Percentiles rank a stretch among this genome's conserved stretches.
Evolutionary conservation across 805 yeast species (phyloP).

Genomic region (Ogataea saltuana): DNA sequence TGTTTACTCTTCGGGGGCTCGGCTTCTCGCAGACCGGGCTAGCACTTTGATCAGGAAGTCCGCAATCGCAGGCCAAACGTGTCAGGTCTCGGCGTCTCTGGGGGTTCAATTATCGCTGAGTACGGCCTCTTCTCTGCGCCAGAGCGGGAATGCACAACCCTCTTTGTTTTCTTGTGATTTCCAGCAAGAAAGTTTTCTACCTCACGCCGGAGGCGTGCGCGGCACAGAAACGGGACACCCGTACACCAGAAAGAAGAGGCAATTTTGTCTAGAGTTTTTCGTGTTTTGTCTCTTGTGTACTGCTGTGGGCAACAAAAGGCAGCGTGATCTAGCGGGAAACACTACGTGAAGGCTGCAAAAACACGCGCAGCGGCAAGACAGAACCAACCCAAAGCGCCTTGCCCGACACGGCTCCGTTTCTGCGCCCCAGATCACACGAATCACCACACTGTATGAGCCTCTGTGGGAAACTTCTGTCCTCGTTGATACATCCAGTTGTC

Average conservation of each 20-base stretch:
- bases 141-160: neutral
- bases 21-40: neutral
- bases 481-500: constrained; percentile 1
- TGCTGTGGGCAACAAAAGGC: neutral
- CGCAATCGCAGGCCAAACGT: neutral
- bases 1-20: neutral
- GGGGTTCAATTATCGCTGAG: neutral
- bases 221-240: neutral
- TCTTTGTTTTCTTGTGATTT: neutral
- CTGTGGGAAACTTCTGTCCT: neutral
- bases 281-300: constrained; percentile 5
- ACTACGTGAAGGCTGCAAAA: neutral
- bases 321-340: too few relatives aligned
- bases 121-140: too few relatives aligned
- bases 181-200: constrained; percentile 2
- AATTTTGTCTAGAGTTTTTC: constrained; percentile 1
- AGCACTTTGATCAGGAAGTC: neutral
- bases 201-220: constrained; percentile 3
- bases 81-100: neutral
- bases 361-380: neutral
- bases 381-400: too few relatives aligned
- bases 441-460: constrained; percentile 5
- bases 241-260: neutral
- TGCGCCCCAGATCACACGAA: neutral
- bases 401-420: too few relatives aligned